These are phyloP conservation scores for Botrytis porri DNA, from an alignment of 2,329 filamentous ascomycete species.

Conservation along the genomic window DNA sequence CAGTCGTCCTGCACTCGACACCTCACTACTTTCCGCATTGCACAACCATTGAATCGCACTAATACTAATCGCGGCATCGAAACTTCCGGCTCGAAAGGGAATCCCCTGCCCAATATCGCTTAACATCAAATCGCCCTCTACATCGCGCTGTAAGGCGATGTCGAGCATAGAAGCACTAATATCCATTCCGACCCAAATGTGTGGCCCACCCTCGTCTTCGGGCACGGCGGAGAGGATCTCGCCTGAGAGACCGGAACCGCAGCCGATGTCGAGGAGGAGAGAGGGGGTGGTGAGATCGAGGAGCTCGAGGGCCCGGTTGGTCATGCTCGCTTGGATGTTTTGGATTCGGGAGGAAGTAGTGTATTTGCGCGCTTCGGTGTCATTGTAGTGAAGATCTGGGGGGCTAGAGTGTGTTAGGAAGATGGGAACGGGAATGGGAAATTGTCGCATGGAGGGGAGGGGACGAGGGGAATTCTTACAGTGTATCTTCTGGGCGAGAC, in stretches of 20 bases:
- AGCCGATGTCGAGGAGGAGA: conserved; percentile 93
- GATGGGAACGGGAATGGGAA: conserved; percentile 21
- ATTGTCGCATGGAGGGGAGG: conserved; percentile 23
- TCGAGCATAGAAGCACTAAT: conserved; percentile 96
- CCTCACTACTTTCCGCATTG: conserved; percentile 87
- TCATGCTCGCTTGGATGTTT: conserved; percentile 94
- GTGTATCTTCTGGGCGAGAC: conserved; percentile 94
- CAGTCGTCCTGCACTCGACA: conserved; percentile 73
- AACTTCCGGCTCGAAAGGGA: conserved; percentile 86
- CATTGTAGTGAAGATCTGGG: conserved; percentile 96
- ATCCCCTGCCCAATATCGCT: conserved; percentile 95
- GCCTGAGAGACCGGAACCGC: conserved; percentile 89
- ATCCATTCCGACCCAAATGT: conserved; percentile 97
- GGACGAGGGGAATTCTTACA: conserved; percentile 53
- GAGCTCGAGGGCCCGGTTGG: conserved; percentile 85
- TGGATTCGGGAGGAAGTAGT: conserved; percentile 94
- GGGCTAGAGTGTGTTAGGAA: conserved; percentile 53
- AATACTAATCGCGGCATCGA: conserved; percentile 94
- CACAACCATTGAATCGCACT: conserved; percentile 98
- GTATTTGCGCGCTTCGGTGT: conserved; percentile 93
- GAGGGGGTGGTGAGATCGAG: conserved; percentile 77
- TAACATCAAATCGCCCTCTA: conserved; percentile 89
- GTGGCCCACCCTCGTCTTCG: conserved; percentile 73
- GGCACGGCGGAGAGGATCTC: conserved; percentile 80
- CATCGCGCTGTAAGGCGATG: conserved; percentile 84